Percentiles rank a stretch among this genome's conserved stretches.
These are phyloP conservation scores for Condylostoma magnum DNA, from an alignment of 169 alveolate genomes.

Conservation along the genomic window DNA sequence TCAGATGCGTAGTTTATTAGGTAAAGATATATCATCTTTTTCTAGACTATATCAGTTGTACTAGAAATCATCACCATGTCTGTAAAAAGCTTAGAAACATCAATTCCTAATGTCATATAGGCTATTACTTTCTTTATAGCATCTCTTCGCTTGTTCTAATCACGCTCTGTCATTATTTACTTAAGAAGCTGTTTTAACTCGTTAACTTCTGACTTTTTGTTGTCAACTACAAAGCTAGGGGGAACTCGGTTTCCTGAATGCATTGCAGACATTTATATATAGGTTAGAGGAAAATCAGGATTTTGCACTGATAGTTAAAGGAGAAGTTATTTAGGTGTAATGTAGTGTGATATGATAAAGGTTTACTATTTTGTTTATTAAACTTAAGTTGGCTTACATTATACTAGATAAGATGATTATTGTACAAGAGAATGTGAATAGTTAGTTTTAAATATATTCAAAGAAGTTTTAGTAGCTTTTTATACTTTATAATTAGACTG, in stretches of 20 bases:
- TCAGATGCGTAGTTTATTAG: conserved; percentile 94
- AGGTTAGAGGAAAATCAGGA: no score
- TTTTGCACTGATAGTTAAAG: no score
- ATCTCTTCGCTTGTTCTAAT: conserved; percentile 83
- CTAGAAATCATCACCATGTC: conserved; percentile 96
- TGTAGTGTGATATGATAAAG: no score
- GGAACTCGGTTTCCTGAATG: conserved; percentile 21
- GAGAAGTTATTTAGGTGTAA: no score
- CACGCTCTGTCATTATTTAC: conserved; percentile 79
- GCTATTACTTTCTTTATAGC: conserved; percentile 89
- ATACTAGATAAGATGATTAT: no score
- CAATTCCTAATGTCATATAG: conserved; percentile 93
- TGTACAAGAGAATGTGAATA: no score
- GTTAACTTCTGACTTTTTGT: conserved; percentile 91
- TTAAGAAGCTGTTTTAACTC: conserved; percentile 81
- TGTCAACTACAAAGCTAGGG: conserved; percentile 83
- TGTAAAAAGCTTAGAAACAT: conserved; percentile 95
- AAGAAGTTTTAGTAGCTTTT: no score
- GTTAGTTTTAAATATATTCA: no score
- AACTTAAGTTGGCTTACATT: no score
- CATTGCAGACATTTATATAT: not conserved
- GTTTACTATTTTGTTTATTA: no score
- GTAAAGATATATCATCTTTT: conserved; percentile 97
- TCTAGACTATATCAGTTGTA: conserved; percentile 97
- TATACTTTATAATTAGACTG: no score